A percentile compares a stretch with the other conserved stretches of the same genome.
These are phyloP conservation scores for Aspergillus sclerotiicarbonarius DNA, from an alignment of 495 filamentous ascomycete species.

Conservation along the genomic window DNA sequence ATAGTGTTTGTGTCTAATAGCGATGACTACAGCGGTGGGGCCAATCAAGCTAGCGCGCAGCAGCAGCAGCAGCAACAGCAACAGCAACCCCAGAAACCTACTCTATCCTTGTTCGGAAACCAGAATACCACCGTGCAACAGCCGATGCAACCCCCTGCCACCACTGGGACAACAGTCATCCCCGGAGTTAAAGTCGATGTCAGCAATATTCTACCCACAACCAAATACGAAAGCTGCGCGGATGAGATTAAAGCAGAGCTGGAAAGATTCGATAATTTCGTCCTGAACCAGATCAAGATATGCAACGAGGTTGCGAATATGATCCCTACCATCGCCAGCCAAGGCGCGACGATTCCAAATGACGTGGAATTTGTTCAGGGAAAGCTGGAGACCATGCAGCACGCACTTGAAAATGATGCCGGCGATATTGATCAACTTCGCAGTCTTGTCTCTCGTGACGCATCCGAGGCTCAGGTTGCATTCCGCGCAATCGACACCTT, in stretches of 20 bases:
- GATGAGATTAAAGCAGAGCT: conserved; percentile 78
- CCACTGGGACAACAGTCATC: conserved; percentile 42
- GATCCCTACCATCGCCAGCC: conserved; percentile 58
- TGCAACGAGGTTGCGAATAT: conserved; percentile 45
- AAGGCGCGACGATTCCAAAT: conserved; percentile 63
- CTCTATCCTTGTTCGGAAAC: conserved; percentile 40
- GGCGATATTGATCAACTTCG: conserved; percentile 66
- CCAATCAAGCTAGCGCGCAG: conserved; percentile 26
- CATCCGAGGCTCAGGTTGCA: conserved; percentile 66
- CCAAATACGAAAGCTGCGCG: conserved; percentile 84
- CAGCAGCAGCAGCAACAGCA: conserved; percentile 43
- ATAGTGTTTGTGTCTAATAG: conserved; percentile 20
- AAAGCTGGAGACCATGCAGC: conserved; percentile 71
- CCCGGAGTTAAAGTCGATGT: conserved; percentile 76
- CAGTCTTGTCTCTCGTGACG: conserved; percentile 62
- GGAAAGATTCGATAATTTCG: conserved; percentile 67
- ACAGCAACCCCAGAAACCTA: conserved; percentile 40
- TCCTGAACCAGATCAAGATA: conserved; percentile 65
- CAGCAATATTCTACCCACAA: conserved; percentile 74
- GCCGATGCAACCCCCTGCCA: conserved; percentile 42
- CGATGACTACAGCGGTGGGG: conserved; percentile 23
- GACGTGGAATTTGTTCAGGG: conserved; percentile 73
- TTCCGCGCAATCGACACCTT: conserved; percentile 76
- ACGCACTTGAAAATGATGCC: conserved; percentile 69
- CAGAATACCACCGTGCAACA: conserved; percentile 38